phyloP scores from a whole-genome alignment of 1,139 yeast genomes.

The Sugiyamaella xylanicola region DNA sequence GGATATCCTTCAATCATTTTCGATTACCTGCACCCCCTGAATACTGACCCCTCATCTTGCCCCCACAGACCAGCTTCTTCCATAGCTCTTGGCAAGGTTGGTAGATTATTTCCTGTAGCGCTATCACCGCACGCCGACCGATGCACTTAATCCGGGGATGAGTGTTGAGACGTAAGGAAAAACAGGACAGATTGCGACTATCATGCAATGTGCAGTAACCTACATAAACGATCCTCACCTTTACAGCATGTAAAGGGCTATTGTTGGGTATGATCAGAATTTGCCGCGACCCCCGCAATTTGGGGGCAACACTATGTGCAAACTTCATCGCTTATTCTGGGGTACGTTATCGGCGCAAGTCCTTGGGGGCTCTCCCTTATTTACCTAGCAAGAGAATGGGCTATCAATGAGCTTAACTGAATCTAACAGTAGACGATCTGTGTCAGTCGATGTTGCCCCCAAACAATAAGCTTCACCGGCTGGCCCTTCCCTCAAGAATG shows the following conservation, averaged over 20 bases:
- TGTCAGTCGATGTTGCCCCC: background rate
- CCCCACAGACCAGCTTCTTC: background rate
- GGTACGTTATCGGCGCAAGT: constrained; percentile 7
- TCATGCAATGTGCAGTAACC: background rate
- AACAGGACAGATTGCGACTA: background rate
- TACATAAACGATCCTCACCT: background rate
- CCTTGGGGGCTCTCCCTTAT: background rate
- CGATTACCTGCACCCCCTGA: constrained; percentile 3
- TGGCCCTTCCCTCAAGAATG: too few species aligned
- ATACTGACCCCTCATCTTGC: background rate
- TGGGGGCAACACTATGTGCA: background rate
- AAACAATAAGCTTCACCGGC: background rate
- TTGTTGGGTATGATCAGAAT: too few species aligned
- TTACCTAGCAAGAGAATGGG: background rate
- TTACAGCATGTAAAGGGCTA: background rate
- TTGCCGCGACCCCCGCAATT: background rate
- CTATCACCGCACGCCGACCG: background rate
- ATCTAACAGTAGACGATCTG: background rate
- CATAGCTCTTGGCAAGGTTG: background rate
- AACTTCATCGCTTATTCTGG: background rate
- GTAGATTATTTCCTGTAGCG: background rate
- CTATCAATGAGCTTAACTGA: background rate
- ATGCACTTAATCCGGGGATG: background rate
- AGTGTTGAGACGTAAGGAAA: background rate
- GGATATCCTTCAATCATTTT: too few species aligned